Evolutionary conservation across 176 grass and related monocot species (phyloP).

Genomic region (Oryza australiensis): DNA sequence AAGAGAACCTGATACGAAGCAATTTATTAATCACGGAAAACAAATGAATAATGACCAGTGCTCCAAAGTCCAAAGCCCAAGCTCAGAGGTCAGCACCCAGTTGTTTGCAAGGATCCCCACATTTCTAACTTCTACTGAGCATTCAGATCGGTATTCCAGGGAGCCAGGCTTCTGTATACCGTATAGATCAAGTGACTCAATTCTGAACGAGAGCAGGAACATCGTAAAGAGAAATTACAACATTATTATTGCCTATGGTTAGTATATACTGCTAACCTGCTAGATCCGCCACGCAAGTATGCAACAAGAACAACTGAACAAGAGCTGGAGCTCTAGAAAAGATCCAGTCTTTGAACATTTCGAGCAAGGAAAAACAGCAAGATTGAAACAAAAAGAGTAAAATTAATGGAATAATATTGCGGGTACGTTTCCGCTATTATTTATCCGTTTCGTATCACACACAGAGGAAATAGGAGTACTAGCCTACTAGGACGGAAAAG

Average conservation of each 20-base stretch:
- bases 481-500: not conserved
- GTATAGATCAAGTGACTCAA: slow-evolving; percentile 31
- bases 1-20: slow-evolving; percentile 34
- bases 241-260: not conserved
- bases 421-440: not conserved
- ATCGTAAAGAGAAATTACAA: not conserved
- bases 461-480: not conserved
- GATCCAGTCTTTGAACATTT: slow-evolving; percentile 13
- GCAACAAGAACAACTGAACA: not conserved
- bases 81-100: not conserved
- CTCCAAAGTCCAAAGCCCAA: slow-evolving; percentile 21
- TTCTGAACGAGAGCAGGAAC: slow-evolving; percentile 26
- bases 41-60: not conserved
- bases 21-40: slow-evolving; percentile 32
- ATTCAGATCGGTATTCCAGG: slow-evolving; percentile 16
- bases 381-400: not conserved
- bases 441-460: not conserved
- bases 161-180: slow-evolving; percentile 19
- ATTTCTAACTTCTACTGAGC: slow-evolving; percentile 29
- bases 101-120: slow-evolving; percentile 31
- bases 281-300: slow-evolving; percentile 28
- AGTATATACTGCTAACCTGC: not conserved
- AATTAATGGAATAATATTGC: not conserved
- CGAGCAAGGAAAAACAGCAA: not conserved
- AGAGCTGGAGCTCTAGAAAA: slow-evolving; percentile 1